phyloP scores from a whole-genome alignment of 1,139 yeast species.

The Hyphopichia buzzinii region DNA sequence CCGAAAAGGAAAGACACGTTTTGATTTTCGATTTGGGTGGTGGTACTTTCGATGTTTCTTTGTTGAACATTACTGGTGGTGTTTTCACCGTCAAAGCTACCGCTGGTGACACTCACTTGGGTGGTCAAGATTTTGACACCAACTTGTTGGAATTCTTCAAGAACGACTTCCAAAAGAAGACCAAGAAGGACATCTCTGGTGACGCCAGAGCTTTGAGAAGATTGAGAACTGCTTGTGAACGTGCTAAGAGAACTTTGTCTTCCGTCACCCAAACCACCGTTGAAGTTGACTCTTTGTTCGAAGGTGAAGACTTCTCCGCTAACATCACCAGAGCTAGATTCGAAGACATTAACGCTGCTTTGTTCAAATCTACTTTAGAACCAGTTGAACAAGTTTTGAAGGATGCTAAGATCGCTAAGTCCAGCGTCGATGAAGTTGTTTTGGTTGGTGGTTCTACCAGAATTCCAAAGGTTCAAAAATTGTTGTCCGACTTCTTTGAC shows the following conservation, averaged over 20 bases:
- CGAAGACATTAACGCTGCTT: conserved; percentile 94
- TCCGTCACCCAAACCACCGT: conserved; percentile 95
- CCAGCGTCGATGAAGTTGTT: conserved; percentile 91
- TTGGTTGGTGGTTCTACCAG: conserved; percentile 99
- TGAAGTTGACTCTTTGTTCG: conserved; percentile 95
- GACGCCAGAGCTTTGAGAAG: conserved; percentile 98
- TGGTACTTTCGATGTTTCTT: conserved; percentile 98
- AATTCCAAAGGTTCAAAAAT: conserved; percentile 98
- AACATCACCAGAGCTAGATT: conserved; percentile 98
- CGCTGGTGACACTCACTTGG: conserved; percentile 99
- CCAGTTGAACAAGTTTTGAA: conserved; percentile 98
- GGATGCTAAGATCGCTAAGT: conserved; percentile 90
- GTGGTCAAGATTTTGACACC: conserved; percentile 99
- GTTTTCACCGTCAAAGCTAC: conserved; percentile 99
- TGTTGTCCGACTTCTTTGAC: conserved; percentile 95
- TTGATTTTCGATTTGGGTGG: conserved; percentile 97
- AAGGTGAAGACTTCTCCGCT: conserved; percentile 96
- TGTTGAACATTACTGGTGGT: conserved; percentile 97
- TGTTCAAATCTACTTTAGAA: conserved; percentile 93
- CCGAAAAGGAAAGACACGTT: conserved; percentile 83
- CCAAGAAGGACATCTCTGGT: conserved; percentile 85
- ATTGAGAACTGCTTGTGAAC: conserved; percentile 98
- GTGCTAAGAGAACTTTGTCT: conserved; percentile 98
- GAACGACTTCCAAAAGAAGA: conserved; percentile 95
- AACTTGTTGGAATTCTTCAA: conserved; percentile 92